phyloP scores from a whole-genome alignment of 495 filamentous ascomycete species.

The Acidomyces sp. region DNA sequence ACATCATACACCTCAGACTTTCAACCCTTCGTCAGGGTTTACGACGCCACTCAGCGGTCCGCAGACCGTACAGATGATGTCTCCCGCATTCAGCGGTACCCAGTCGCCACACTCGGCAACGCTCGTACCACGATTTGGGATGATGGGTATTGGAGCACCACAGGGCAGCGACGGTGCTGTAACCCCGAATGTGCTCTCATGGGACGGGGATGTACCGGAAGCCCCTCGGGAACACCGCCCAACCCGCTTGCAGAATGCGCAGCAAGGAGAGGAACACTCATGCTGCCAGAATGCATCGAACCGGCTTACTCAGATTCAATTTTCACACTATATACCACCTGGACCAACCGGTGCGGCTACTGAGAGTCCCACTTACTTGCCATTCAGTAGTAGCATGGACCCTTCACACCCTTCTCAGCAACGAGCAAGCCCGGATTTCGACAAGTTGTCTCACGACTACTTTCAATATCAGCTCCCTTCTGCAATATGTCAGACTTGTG shows the following conservation, averaged over 20 bases:
- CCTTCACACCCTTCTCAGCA: not conserved
- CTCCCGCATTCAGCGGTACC: not conserved
- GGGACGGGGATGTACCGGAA: constrained; percentile 6
- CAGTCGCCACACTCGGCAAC: constrained; percentile 1
- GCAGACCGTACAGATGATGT: not conserved
- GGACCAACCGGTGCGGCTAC: no score
- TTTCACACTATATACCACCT: not conserved
- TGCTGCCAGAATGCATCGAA: constrained; percentile 6
- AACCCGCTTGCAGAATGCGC: not conserved
- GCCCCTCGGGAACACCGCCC: constrained; percentile 9
- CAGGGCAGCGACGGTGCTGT: not conserved
- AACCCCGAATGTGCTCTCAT: constrained; percentile 6
- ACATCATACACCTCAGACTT: no score
- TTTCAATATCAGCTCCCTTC: constrained; percentile 16
- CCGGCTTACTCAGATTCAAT: not conserved
- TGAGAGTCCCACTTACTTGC: no score
- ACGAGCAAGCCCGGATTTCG: constrained; percentile 6
- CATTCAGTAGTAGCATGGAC: not conserved
- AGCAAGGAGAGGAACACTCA: not conserved
- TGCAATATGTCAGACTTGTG: constrained; percentile 19
- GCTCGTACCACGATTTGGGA: constrained; percentile 11
- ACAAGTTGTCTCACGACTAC: constrained; percentile 11
- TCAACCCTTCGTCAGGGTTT: no score
- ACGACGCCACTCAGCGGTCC: no score
- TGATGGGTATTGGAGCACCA: constrained; percentile 16